Base-by-base conservation (phyloP, 1,139 yeast species). In the Yamadazyma diospyri region DNA sequence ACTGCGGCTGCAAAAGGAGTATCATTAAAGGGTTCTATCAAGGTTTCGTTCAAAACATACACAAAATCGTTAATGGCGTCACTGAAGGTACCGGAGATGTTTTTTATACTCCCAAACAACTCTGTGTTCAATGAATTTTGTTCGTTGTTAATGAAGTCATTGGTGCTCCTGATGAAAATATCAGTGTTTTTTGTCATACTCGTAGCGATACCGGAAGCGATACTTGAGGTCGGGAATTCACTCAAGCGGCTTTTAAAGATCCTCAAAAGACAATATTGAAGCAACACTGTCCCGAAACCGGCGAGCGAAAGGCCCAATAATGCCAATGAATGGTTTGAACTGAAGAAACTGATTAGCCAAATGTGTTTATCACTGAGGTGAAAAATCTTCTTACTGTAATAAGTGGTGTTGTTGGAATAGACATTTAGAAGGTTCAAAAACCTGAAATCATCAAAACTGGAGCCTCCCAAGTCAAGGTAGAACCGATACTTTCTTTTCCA, bases 1-100 rank as follows among this genome's bases (percentile, higher is more conserved):
- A 89, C 67, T 0, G 95, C 84, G 1, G 51, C 51, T 29, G 78
- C 74, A 11, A 92, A 62, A 0, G 85, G 75, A 0, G 97, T 86
- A 4, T 67, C 69, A 3, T 78, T 76, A 57, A 92, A 88, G 0
- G 79, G 69, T 3, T 48, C 42, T 28, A 47, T 40, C 12, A 68
- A 41, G 0, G 70, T 54, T 5, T 39, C 33, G 38, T 64, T 64
- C 30, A 67, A 47, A 8, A 40, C 37, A 4, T 29, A 35, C 35
- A 64, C 47, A 29, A 66, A 59, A 3, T 61, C 61, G 17, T 67
- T 65, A 8, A 92, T 57, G 1, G 77, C 78, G 3, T 55, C 47
- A 48, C 82, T 78, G 59, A 58, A 32, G 1, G 44, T 27, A 5
- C 32, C 36, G 1, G 61, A 84, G 62, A 88, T 70, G 2, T 65